Base-by-base conservation (phyloP, 1,284 basidiomycete genomes). In the Rhodotorula mucilaginosa region DNA sequence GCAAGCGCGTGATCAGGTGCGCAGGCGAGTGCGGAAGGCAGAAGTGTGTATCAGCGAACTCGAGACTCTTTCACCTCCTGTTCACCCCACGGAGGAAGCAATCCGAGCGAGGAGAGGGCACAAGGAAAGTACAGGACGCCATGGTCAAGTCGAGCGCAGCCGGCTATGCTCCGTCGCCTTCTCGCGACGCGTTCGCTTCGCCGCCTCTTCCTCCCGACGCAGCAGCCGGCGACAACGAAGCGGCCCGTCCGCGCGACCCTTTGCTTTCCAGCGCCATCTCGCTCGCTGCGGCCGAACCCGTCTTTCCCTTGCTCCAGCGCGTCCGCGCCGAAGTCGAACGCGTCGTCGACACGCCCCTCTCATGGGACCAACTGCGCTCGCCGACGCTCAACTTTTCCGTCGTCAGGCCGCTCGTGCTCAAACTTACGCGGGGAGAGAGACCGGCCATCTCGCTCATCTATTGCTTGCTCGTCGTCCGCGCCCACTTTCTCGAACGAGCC, bases 391-490 rank as follows among this genome's bases (percentile, higher is more conserved):
- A 77, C 65, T 77, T 74, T 58, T 71, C 72, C 26, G 63, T 77
- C 59, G 76, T 78, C 3, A 61, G 72, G 18, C 77, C 77, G 2
- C 67, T 78, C 26, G 59, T 58, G 3, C 16, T 59, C 31, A 71
- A 72, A 52, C 61, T 79, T 34, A 72, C 70, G 21, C 54, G 1
- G 12, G 10, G 1, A 44, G 10, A 13, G 39, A 58, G 67, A 10
- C 74, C 74, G 19, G 68, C 75, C 23, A 68, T 76, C 19, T 64
- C 70, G 7, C 62, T 79, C 34, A 67, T 78, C 58, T 78, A 74
- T 60, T 65, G 61, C 19, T 68, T 78, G 13, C 70, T 79, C 26
- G 63, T 78, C 46, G 63, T 61, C 2, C 67, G 78, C 12, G 61
- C 69, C 6, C 71, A 74, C 29, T 79, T 78, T 61, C 67, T 76